These are phyloP conservation scores for Amanita exitialis DNA, from an alignment of 768 basidiomycete species.

Conservation along the genomic window DNA sequence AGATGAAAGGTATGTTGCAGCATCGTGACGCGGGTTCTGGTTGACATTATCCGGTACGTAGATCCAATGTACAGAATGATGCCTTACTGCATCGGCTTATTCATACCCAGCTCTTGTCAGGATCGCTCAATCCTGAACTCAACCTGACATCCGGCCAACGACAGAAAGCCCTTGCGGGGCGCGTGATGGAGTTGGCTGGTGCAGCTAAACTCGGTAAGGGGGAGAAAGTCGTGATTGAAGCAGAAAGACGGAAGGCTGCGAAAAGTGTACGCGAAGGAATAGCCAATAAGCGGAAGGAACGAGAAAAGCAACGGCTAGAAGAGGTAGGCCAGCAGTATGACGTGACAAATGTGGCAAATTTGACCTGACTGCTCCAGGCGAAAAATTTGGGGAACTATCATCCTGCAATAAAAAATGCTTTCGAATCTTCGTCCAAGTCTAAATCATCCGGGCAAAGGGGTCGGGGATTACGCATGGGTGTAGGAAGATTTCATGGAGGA, in stretches of 20 bases:
- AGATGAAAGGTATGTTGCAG: slow-evolving; percentile 36
- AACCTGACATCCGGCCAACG: slow-evolving; percentile 56
- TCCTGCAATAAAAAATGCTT: slow-evolving; percentile 62
- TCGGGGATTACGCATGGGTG: slow-evolving; percentile 66
- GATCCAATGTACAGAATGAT: slow-evolving; percentile 72
- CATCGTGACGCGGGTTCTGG: not conserved
- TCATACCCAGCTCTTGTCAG: slow-evolving; percentile 72
- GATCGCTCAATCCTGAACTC: slow-evolving; percentile 54
- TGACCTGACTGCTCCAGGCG: slow-evolving; percentile 35
- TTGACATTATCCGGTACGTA: slow-evolving; percentile 17
- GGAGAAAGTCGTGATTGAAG: slow-evolving; percentile 46
- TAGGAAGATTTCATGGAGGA: slow-evolving; percentile 68
- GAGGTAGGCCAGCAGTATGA: slow-evolving; percentile 44
- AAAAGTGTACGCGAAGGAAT: slow-evolving; percentile 70
- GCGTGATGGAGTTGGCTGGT: slow-evolving; percentile 65
- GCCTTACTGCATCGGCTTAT: slow-evolving; percentile 68
- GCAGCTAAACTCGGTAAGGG: slow-evolving; percentile 66
- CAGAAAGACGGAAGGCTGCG: slow-evolving; percentile 60
- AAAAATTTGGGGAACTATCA: slow-evolving; percentile 84
- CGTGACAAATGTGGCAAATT: not conserved
- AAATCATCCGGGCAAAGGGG: slow-evolving; percentile 32
- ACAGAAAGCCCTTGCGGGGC: slow-evolving; percentile 67
- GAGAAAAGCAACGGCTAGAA: slow-evolving; percentile 44
- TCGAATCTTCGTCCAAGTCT: slow-evolving; percentile 26
- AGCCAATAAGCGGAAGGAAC: slow-evolving; percentile 46